These are phyloP conservation scores for Linnemannia schmuckeri DNA, from an alignment of 192 early-diverging fungal genomes.

Conservation along the genomic window DNA sequence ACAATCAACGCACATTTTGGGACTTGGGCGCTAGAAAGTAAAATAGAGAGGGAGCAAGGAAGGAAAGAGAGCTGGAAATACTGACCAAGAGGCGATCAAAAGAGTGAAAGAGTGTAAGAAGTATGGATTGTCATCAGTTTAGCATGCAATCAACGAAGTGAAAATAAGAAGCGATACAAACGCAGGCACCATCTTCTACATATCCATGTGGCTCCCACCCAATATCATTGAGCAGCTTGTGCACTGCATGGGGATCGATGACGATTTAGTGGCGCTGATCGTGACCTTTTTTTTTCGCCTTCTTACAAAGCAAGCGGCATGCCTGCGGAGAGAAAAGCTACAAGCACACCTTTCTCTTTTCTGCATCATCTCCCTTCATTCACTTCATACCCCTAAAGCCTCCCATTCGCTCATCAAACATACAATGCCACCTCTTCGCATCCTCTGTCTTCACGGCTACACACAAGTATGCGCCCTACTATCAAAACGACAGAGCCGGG, in stretches of 20 bases:
- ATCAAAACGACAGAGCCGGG: neutral
- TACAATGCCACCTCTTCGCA: constrained; percentile 57
- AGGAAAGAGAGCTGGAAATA: neutral
- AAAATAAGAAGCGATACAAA: too few species aligned
- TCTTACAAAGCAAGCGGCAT: neutral
- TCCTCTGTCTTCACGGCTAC: constrained; percentile 68
- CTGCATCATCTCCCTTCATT: neutral
- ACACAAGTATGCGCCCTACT: constrained; percentile 40
- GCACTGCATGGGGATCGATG: neutral
- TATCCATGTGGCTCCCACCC: too few species aligned
- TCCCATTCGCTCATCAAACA: neutral
- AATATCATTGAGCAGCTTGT: too few species aligned
- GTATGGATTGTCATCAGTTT: too few species aligned
- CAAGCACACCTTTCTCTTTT: neutral
- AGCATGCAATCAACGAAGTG: too few species aligned
- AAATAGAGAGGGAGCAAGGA: neutral
- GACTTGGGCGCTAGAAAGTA: neutral
- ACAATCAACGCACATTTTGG: neutral
- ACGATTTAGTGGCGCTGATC: neutral
- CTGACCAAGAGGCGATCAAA: too few species aligned
- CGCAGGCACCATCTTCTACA: too few species aligned
- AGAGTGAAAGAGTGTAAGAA: too few species aligned
- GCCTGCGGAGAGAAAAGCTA: neutral
- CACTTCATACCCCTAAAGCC: neutral
- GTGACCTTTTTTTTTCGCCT: neutral